These are phyloP conservation scores for Phytophthora hybrid DNA, from an alignment of 352 stramenopile species.

Conservation along the genomic window DNA sequence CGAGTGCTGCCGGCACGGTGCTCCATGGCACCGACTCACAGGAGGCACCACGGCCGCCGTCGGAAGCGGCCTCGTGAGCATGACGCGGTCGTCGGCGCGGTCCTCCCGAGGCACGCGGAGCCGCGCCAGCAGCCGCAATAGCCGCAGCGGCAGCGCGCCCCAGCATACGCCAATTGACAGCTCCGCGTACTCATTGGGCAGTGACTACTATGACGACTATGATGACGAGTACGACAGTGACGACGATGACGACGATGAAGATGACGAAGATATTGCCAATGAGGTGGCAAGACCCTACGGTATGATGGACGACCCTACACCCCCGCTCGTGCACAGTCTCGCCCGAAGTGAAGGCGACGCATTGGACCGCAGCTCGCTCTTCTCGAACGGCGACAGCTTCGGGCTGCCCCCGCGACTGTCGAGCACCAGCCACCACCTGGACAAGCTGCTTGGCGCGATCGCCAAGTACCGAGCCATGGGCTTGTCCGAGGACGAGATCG, in stretches of 20 bases:
- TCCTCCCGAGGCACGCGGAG: constrained; percentile 33
- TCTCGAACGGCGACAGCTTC: constrained; percentile 64
- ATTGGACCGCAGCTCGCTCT: constrained; percentile 52
- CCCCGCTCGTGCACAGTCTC: constrained; percentile 37
- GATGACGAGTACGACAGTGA: constrained; percentile 57
- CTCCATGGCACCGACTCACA: constrained; percentile 70
- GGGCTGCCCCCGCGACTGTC: constrained; percentile 65
- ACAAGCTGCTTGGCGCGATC: constrained; percentile 67
- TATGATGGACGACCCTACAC: constrained; percentile 41
- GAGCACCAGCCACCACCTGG: constrained; percentile 67
- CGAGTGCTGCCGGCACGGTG: constrained; percentile 75
- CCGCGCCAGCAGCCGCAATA: constrained; percentile 48
- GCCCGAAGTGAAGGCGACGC: constrained; percentile 36
- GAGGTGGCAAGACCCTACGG: constrained; percentile 70
- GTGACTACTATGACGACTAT: constrained; percentile 57
- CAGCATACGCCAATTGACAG: constrained; percentile 26
- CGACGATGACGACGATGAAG: constrained; percentile 43
- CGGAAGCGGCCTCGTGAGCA: constrained; percentile 27
- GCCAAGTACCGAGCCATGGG: constrained; percentile 68
- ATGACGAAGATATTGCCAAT: constrained; percentile 80
- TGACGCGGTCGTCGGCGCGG: constrained; percentile 14
- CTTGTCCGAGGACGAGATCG: constrained; percentile 71
- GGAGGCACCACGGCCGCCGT: constrained; percentile 52
- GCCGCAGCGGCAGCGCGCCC: constrained; percentile 21
- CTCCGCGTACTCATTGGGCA: constrained; percentile 51